A percentile compares a stretch with the other conserved stretches of the same genome.
Evolutionary conservation across 306 rosid genomes (phyloP).

Genomic region (Vicia sativa): DNA sequence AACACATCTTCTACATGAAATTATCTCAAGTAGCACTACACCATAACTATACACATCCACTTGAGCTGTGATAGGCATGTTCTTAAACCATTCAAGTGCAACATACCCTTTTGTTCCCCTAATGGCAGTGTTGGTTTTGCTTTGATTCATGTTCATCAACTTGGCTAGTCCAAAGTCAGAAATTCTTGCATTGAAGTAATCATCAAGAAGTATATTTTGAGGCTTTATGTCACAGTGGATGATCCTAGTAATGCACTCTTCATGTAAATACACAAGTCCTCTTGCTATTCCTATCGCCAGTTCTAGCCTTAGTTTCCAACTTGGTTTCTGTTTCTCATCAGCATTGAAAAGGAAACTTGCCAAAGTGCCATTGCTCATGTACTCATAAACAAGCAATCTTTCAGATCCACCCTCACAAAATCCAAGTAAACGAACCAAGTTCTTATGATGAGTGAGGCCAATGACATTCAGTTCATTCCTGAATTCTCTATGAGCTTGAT

Average conservation of each 20-base stretch:
- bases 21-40: slow-evolving; percentile 43
- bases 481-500: slow-evolving; percentile 52
- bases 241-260: slow-evolving; percentile 45
- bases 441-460: slow-evolving; percentile 50
- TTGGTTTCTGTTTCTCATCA: slow-evolving; percentile 36
- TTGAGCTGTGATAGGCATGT: slow-evolving; percentile 41
- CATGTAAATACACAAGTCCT: slow-evolving; percentile 48
- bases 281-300: slow-evolving; percentile 43
- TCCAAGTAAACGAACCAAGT: slow-evolving; percentile 47
- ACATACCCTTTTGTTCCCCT: slow-evolving; percentile 57
- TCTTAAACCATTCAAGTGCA: slow-evolving; percentile 51
- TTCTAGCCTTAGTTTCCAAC: slow-evolving; percentile 42
- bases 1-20: slow-evolving; percentile 43
- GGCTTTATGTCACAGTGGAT: slow-evolving; percentile 54
- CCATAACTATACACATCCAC: slow-evolving; percentile 52
- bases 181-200: slow-evolving; percentile 37
- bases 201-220: slow-evolving; percentile 28
- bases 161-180: slow-evolving; percentile 46
- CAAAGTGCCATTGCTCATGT: slow-evolving; percentile 49
- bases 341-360: slow-evolving; percentile 39
- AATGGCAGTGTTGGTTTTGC: slow-evolving; percentile 45
- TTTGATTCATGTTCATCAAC: slow-evolving; percentile 46
- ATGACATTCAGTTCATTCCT: slow-evolving; percentile 45
- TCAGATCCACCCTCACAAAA: slow-evolving; percentile 38
- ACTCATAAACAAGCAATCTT: slow-evolving; percentile 21